Evolutionary conservation across 2,329 filamentous ascomycete genomes (phyloP).

Genomic region (Alternaria rosae): DNA sequence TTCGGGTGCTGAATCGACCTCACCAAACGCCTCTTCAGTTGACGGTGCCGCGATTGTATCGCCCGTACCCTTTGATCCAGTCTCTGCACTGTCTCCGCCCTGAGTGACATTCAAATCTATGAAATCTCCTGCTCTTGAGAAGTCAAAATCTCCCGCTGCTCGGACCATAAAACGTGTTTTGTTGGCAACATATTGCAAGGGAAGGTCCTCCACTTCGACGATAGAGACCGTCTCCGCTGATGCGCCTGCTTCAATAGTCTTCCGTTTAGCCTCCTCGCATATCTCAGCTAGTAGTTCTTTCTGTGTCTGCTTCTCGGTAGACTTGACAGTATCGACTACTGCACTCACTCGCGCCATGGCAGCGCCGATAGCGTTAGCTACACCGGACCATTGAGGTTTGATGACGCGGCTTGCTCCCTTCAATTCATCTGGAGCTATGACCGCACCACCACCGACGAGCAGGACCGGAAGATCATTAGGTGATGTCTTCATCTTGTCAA

Average conservation of each 20-base stretch:
- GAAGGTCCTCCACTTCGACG: constrained; percentile 57
- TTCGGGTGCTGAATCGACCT: constrained; percentile 26
- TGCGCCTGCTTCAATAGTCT: constrained; percentile 50
- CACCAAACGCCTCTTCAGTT: constrained; percentile 19
- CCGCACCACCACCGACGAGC: constrained; percentile 69
- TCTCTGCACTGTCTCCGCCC: constrained; percentile 22
- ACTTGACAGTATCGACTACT: constrained; percentile 52
- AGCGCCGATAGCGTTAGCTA: constrained; percentile 71
- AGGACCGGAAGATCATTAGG: constrained; percentile 66
- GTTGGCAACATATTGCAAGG: constrained; percentile 64
- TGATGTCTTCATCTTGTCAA: constrained; percentile 70
- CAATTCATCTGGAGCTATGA: constrained; percentile 64
- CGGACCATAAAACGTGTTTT: constrained; percentile 60
- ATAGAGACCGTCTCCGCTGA: constrained; percentile 40
- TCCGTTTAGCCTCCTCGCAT: constrained; percentile 48
- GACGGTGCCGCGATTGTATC: constrained; percentile 21
- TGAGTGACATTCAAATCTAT: constrained; percentile 31
- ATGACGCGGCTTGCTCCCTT: constrained; percentile 64
- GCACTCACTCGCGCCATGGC: constrained; percentile 66
- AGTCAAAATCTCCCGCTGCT: constrained; percentile 62
- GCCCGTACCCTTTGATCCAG: constrained; percentile 6
- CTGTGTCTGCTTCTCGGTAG: constrained; percentile 44
- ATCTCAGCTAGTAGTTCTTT: constrained; percentile 49
- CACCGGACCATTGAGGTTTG: constrained; percentile 64
- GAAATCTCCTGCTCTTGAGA: constrained; percentile 40